Percentiles rank a stretch among this genome's conserved stretches.
phyloP scores from a whole-genome alignment of 2,329 filamentous ascomycete species.

The Clonostachys byssicola region DNA sequence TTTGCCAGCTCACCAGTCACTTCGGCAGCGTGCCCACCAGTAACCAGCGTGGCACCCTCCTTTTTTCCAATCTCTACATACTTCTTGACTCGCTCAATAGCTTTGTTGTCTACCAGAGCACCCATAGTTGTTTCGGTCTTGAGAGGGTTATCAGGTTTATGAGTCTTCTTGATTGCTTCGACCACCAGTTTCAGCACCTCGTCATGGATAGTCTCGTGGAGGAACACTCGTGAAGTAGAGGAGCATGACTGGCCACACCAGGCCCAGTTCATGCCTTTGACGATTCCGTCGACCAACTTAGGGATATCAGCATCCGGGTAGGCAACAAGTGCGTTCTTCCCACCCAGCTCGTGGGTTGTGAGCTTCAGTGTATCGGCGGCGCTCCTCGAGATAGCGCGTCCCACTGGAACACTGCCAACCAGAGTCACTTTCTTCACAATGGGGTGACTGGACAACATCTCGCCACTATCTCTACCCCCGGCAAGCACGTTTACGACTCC shows the following conservation, averaged over 20 bases:
- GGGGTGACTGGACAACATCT: constrained; percentile 58
- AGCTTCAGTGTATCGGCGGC: constrained; percentile 56
- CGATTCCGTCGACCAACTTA: constrained; percentile 40
- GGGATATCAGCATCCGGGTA: constrained; percentile 52
- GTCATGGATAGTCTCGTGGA: constrained; percentile 50
- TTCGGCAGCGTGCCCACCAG: constrained; percentile 4
- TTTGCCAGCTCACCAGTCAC: constrained; percentile 1
- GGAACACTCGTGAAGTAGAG: constrained; percentile 50
- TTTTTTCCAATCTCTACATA: constrained; percentile 45
- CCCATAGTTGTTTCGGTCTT: constrained; percentile 29
- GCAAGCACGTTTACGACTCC: constrained; percentile 70
- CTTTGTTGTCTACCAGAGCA: constrained; percentile 49
- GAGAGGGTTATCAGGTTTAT: no score
- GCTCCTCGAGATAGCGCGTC: constrained; percentile 63
- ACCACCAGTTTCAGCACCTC: constrained; percentile 41
- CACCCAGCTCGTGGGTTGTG: constrained; percentile 54
- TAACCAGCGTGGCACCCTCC: constrained; percentile 47
- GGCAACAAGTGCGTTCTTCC: constrained; percentile 53
- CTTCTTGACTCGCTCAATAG: constrained; percentile 58
- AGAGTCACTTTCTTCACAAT: constrained; percentile 69
- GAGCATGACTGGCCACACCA: constrained; percentile 48
- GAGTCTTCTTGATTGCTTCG: constrained; percentile 48
- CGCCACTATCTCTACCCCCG: constrained; percentile 61
- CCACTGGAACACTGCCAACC: constrained; percentile 65
- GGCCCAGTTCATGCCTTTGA: constrained; percentile 32